These are phyloP conservation scores for Amanita pallidorosea DNA, from an alignment of 768 basidiomycete genomes.

Conservation along the genomic window DNA sequence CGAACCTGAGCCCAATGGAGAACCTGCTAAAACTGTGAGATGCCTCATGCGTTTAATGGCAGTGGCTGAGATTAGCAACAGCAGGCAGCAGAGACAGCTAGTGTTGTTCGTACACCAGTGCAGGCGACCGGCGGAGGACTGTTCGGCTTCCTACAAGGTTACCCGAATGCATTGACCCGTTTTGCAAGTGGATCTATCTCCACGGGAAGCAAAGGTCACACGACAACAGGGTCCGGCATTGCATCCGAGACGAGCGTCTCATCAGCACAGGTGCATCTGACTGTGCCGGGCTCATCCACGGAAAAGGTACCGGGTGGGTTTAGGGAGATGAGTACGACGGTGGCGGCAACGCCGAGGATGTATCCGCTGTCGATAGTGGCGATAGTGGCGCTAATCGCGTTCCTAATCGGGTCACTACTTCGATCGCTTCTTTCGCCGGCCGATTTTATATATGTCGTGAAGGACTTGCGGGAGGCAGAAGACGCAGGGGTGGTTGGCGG, in stretches of 20 bases:
- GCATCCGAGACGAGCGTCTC: neutral
- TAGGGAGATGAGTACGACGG: slow-evolving; percentile 16
- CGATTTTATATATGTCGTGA: slow-evolving; percentile 80
- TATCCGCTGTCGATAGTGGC: slow-evolving; percentile 50
- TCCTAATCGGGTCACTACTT: slow-evolving; percentile 84
- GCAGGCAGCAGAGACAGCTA: neutral
- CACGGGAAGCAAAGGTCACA: slow-evolving; percentile 12
- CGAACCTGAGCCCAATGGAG: slow-evolving; percentile 4
- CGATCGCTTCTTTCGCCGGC: slow-evolving; percentile 83
- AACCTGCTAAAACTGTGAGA: slow-evolving; percentile 12
- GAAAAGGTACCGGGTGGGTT: slow-evolving; percentile 28
- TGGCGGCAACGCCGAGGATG: slow-evolving; percentile 11
- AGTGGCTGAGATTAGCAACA: neutral
- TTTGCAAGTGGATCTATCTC: slow-evolving; percentile 21
- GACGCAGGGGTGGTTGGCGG: slow-evolving; percentile 33
- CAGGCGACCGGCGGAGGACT: slow-evolving; percentile 29
- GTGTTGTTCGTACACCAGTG: neutral
- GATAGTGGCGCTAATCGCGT: slow-evolving; percentile 75
- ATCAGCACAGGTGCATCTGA: neutral
- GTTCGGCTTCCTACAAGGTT: slow-evolving; percentile 49
- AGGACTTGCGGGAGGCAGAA: slow-evolving; percentile 42
- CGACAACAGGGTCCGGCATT: slow-evolving; percentile 1
- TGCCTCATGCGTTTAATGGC: neutral
- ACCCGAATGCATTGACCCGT: slow-evolving; percentile 46
- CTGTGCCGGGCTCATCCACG: slow-evolving; percentile 7